Conservation (phyloP, 2,329 filamentous ascomycete species). For the Fusarium albosuccineum region DNA sequence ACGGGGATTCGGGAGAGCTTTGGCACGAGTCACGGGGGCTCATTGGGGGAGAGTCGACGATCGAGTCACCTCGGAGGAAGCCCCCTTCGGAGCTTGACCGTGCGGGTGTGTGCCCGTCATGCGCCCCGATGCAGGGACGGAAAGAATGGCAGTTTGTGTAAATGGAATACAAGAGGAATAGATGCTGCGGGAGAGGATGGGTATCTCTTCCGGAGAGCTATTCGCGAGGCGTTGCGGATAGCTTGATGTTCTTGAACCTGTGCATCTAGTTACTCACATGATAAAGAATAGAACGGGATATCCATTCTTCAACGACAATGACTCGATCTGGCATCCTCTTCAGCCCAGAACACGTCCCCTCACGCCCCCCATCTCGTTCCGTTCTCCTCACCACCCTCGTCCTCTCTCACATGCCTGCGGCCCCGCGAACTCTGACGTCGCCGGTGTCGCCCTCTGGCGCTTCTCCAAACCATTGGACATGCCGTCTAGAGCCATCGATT, state of each 20-base stretch:
- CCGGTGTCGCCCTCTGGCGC: constrained; percentile 7
- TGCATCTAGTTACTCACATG: too few species aligned
- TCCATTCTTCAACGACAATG: too few species aligned
- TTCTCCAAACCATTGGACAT: background rate
- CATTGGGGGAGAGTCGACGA: background rate
- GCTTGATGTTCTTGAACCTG: too few species aligned
- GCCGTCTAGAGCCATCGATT: background rate
- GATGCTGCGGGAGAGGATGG: background rate
- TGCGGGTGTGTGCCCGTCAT: background rate
- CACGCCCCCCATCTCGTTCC: constrained; percentile 16
- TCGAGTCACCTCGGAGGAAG: constrained; percentile 28
- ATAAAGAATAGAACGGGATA: too few species aligned
- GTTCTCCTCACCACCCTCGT: constrained; percentile 25
- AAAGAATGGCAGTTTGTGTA: background rate
- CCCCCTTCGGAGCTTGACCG: constrained; percentile 14
- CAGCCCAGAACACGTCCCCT: constrained; percentile 5
- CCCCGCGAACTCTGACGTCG: constrained; percentile 34
- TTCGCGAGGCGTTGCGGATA: too few species aligned
- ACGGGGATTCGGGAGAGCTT: constrained; percentile 25
- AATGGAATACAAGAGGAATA: background rate
- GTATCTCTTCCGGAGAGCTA: background rate
- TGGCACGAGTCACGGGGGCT: constrained; percentile 24
- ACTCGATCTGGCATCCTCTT: background rate
- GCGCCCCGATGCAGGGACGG: constrained; percentile 3
- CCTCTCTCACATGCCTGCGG: constrained; percentile 4